Evolutionary conservation across 345 rosid species (phyloP).

Genomic region (Firmiana major): DNA sequence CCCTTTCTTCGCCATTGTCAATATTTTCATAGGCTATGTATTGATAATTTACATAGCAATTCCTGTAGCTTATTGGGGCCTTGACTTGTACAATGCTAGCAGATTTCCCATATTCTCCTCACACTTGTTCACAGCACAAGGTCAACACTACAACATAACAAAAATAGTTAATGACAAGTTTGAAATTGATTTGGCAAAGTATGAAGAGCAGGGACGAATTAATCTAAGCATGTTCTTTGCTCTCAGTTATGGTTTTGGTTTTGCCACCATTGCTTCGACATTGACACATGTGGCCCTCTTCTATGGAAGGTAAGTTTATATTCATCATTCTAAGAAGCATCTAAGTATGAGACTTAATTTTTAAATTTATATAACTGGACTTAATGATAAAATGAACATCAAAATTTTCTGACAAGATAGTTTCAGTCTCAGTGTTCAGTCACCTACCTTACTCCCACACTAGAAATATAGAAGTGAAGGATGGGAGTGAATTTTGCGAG

Average conservation of each 20-base stretch:
- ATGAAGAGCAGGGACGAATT: slow-evolving; percentile 70
- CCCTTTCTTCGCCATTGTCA: slow-evolving; percentile 85
- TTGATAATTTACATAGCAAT: slow-evolving; percentile 55
- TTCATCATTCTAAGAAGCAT: neutral
- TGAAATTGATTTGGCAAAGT: slow-evolving; percentile 57
- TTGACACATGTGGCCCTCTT: slow-evolving; percentile 79
- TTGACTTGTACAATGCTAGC: slow-evolving; percentile 51
- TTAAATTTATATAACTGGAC: neutral
- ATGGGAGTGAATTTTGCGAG: neutral
- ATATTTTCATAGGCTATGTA: slow-evolving; percentile 53
- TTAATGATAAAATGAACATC: neutral
- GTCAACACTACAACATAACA: slow-evolving; percentile 49
- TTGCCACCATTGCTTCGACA: slow-evolving; percentile 85
- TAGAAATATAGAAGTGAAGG: neutral
- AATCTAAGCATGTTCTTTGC: slow-evolving; percentile 84
- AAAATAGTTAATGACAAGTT: slow-evolving; percentile 74
- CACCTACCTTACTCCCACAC: neutral
- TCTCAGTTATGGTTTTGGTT: slow-evolving; percentile 73
- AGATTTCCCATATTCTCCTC: slow-evolving; percentile 83
- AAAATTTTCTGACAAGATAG: neutral
- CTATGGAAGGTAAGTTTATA: slow-evolving; percentile 66
- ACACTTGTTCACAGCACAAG: slow-evolving; percentile 66
- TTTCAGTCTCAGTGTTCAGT: neutral
- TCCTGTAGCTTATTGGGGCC: slow-evolving; percentile 72
- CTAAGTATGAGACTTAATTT: neutral